Conservation (phyloP, 2,329 filamentous ascomycete genomes). For the Fusarium agapanthi region DNA sequence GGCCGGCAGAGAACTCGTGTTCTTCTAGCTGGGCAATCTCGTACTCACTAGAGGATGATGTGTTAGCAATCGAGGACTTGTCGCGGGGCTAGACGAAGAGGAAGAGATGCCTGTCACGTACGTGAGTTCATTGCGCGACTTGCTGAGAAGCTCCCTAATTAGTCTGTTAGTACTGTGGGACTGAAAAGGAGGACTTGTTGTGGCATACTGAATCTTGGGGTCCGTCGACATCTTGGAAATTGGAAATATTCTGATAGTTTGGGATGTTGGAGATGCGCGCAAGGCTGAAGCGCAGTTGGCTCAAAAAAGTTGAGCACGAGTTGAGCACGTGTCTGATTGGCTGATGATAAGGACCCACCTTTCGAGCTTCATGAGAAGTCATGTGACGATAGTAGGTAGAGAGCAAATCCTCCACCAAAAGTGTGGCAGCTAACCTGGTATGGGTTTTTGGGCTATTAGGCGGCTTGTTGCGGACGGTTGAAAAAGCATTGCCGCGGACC, state of each 20-base stretch:
- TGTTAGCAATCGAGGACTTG: conserved; percentile 29
- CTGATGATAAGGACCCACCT: background rate
- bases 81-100: conserved; percentile 21
- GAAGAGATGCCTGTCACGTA: conserved; percentile 56
- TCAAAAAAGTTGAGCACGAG: conserved; percentile 45
- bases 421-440: conserved; percentile 25
- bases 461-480: conserved; percentile 39
- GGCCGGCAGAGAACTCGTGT: conserved; percentile 63
- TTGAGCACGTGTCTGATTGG: conserved; percentile 42
- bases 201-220: conserved; percentile 75
- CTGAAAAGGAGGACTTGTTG: background rate
- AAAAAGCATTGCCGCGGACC: conserved; percentile 47
- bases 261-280: conserved; percentile 40
- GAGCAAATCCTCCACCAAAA: conserved; percentile 18
- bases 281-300: conserved; percentile 47
- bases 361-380: conserved; percentile 15
- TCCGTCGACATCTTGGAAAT: conserved; percentile 63
- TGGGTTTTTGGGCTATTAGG: conserved; percentile 35
- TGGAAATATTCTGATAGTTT: conserved; percentile 31
- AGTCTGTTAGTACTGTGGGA: conserved; percentile 40
- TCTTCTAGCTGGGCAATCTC: conserved; percentile 78
- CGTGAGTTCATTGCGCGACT: conserved; percentile 92
- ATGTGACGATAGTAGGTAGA: conserved; percentile 29
- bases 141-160: conserved; percentile 82
- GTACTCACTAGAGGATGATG: conserved; percentile 73